Evolutionary conservation across 1,139 yeast genomes (phyloP).

Genomic region (Blastobotrys persicus): DNA sequence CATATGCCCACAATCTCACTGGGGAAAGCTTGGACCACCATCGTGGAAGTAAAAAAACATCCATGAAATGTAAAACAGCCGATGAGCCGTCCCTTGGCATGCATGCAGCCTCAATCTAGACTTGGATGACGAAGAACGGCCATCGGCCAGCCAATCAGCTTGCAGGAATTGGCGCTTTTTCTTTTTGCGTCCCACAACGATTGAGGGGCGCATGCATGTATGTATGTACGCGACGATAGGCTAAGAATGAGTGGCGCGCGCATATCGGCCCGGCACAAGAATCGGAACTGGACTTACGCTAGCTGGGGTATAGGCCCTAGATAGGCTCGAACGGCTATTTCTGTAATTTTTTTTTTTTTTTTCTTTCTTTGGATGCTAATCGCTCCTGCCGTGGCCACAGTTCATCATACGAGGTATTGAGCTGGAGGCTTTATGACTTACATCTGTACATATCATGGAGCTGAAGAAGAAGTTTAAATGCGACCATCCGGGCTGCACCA

Average conservation of each 20-base stretch:
- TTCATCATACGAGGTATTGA: background rate
- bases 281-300: background rate
- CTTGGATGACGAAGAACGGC: no score
- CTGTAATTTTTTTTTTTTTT: no score
- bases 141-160: no score
- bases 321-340: no score
- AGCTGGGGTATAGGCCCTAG: background rate
- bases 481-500: slow-evolving; percentile 35
- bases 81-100: background rate
- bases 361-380: background rate
- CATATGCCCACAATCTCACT: no score
- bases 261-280: background rate
- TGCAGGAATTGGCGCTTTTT: background rate
- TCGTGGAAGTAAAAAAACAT: no score
- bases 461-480: slow-evolving; percentile 26
- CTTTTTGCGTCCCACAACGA: background rate
- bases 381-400: background rate
- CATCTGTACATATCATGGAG: background rate
- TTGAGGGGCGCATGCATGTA: background rate
- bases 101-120: background rate
- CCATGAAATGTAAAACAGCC: no score
- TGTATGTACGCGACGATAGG: background rate
- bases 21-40: no score
- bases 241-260: background rate
- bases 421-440: background rate